Base-by-base conservation (phyloP, 345 rosid genomes). In the Conringia planisiliqua region DNA sequence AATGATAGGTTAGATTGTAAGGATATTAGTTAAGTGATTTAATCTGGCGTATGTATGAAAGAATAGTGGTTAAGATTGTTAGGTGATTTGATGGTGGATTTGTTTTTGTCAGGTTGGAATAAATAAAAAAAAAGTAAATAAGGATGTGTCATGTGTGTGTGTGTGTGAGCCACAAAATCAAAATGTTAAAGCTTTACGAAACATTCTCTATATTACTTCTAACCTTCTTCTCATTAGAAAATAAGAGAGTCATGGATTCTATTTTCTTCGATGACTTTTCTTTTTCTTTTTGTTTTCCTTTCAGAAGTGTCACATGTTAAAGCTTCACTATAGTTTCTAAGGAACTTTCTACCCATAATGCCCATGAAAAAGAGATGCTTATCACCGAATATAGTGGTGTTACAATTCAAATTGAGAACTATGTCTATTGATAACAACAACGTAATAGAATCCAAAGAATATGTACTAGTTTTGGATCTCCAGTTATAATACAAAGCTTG, bases 111-210 rank as follows among this genome's bases (percentile, higher is more conserved):
- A 12, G 3, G 18, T 58, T 57, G 24, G 24, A 39, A 8, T 18
- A 16, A 63, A 61, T n/a, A n/a, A 47, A 20, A 10, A 36, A 18
- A 64, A 62, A 22, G 60, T 9, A 7, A 59, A 32, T 13, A 52
- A 55, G 59, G 57, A 68, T 52, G 40, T 62, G 40, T 68, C 64
- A 16, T 61, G 32, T 66, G 24, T 0, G 4, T 29, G 32, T 30
- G 43, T 48, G 43, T 38, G 79, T 50, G 48, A 69, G 66, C 29
- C 35, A 70, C 75, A 44, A 0, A 62, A 52, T 54, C 59, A 44
- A 63, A 63, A 63, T 77, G 43, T 54, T 54, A 55, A 64, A 76
- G 59, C 80, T 76, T 62, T 76, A 76, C 33, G 43, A 62, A 76
- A 70, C 72, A 77, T 77, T 77, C 76, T 22, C 46, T 35, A 36